phyloP scores from a whole-genome alignment of 2,329 filamentous ascomycete species.

The Ciborinia camelliae region DNA sequence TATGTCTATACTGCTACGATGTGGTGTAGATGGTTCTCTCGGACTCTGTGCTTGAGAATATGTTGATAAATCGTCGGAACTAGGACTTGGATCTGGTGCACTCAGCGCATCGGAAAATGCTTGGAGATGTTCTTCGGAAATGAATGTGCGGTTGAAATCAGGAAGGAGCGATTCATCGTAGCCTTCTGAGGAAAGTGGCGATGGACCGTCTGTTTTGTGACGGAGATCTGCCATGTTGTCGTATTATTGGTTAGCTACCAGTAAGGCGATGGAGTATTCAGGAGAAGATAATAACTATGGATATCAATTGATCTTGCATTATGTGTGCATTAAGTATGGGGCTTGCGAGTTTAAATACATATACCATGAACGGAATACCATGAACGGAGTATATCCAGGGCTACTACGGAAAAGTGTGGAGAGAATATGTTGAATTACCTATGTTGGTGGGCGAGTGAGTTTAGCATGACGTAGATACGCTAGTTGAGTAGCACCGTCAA shows the following conservation, averaged over 20 bases:
- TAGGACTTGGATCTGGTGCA: slow-evolving; percentile 73
- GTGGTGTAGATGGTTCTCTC: slow-evolving; percentile 17
- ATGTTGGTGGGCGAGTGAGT: slow-evolving; percentile 7
- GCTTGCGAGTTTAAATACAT: neutral
- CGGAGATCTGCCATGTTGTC: slow-evolving; percentile 34
- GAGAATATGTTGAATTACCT: slow-evolving; percentile 12
- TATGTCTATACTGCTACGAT: slow-evolving; percentile 25
- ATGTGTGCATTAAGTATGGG: slow-evolving; percentile 15
- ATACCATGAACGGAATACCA: too few species aligned
- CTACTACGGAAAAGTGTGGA: slow-evolving; percentile 16
- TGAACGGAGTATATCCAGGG: neutral
- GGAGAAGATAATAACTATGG: neutral
- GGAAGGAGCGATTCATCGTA: slow-evolving; percentile 70
- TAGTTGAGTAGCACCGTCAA: too few species aligned
- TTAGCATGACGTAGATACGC: slow-evolving; percentile 16
- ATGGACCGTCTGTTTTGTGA: slow-evolving; percentile 47
- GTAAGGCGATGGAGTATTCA: too few species aligned
- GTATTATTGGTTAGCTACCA: slow-evolving; percentile 10
- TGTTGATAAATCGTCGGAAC: slow-evolving; percentile 47
- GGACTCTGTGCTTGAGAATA: slow-evolving; percentile 15
- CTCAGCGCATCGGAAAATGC: slow-evolving; percentile 78
- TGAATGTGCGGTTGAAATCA: slow-evolving; percentile 77
- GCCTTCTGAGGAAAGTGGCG: slow-evolving; percentile 58
- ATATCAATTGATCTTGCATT: slow-evolving; percentile 15
- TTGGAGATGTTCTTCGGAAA: slow-evolving; percentile 66